Base-by-base conservation (phyloP, 768 basidiomycete genomes). In the Naematelia encephala region DNA sequence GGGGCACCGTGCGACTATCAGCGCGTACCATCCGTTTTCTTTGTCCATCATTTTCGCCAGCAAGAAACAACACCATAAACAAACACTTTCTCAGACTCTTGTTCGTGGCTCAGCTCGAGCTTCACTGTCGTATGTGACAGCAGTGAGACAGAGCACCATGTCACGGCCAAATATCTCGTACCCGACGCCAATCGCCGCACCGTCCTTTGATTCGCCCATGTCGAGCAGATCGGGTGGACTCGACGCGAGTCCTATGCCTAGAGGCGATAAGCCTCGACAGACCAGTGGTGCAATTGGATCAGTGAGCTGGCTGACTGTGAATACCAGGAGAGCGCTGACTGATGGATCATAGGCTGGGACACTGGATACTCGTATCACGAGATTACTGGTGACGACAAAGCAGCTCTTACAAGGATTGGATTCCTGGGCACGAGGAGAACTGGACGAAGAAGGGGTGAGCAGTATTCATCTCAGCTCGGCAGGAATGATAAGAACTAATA, bases 351-450 rank as follows among this genome's bases (percentile, higher is more conserved):
- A 39, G 34, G 34, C 34, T 8, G 34, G 34, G 34, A 39, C 34
- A 39, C 47, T 73, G 8, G 93, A 96, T 76, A 87, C 90, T 30
- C 86, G 89, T 21, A 92, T 96, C 29, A 96, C 93, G 19, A 84
- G 90, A 51, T 84, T 98, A 11, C 83, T 99, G 23, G 91, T 99
- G 1, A 87, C 91, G 27, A 98, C 97, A 64, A 94, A 97, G 75
- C 85, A 89, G 62, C 84, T 99, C n/a, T 82, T 99, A 34, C 92
- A 96, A 43, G 72, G 70, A 1, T 44, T 77, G 54, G 72, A 68
- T 22, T 61, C 66, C 29, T 77, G 75, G 75, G 68, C 74, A 1
- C 64, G 64, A 45, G 60, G 69, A 2, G 42, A 61, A n/a, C 58
- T 69, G 45, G 57, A 63, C 5, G 74, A 74, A 46, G 66, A 69